A percentile compares a stretch with the other conserved stretches of the same genome.
Conservation (phyloP, 306 rosid genomes). For the Trichosanthes truncata region DNA sequence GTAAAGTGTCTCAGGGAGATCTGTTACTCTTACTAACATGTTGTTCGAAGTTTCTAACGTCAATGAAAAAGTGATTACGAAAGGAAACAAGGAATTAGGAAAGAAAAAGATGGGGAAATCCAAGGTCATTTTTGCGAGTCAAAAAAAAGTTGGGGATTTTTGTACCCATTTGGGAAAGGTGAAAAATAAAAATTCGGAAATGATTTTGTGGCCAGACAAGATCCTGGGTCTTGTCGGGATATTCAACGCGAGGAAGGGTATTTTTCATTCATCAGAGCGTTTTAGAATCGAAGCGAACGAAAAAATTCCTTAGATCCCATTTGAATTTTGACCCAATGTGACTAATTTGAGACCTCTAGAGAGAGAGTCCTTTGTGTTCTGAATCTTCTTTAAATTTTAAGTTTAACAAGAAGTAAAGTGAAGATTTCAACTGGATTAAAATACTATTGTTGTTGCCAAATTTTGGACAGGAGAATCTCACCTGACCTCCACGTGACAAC, state of each 20-base stretch:
- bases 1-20: constrained; percentile 30
- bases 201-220: not conserved
- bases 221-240: not conserved
- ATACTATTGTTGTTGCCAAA: no score
- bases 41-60: not conserved
- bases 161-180: not conserved
- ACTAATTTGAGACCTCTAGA: not conserved
- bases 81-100: not conserved
- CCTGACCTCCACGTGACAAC: no score
- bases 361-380: no score
- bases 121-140: not conserved
- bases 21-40: not conserved
- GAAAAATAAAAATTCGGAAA: not conserved
- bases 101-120: not conserved
- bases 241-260: not conserved
- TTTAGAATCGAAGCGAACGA: not conserved
- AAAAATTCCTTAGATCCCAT: not conserved
- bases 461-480: no score
- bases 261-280: not conserved
- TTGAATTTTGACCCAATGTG: not conserved
- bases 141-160: not conserved
- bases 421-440: no score
- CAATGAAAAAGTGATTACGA: not conserved
- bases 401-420: no score
- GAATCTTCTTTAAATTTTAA: no score